Base-by-base conservation (phyloP, 1,284 basidiomycete genomes). In the Malassezia equina region DNA sequence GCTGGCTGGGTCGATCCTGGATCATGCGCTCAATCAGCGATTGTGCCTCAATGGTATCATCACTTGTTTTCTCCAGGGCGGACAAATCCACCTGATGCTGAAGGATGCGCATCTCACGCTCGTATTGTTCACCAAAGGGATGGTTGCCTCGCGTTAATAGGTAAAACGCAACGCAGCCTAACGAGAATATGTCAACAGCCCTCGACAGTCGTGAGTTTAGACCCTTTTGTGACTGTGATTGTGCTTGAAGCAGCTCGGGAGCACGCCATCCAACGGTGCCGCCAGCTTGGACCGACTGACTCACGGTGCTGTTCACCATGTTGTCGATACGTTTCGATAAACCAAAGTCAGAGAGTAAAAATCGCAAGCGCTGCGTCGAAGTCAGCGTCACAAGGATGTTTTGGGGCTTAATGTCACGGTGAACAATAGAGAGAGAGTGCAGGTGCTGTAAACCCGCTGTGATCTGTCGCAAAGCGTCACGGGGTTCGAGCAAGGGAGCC, bases 381-480 rank as follows among this genome's bases (percentile, higher is more conserved):
- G 52, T 62, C 1, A 52, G 65, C 29, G 56, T 59, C n/a, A 96
- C 82, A 7, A 98, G 81, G 53, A 99, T 96, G 71, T 99, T 98
- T 76, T 94, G 91, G 4, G 93, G 93, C 73, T 98, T 98, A 76
- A 98, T 94, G 74, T 98, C 93, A 25, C 94, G 84, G 77, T 98
- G 94, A 21, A 98, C 85, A 62, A 98, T 88, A 77, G 94, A 95
- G 67, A 98, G 82, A 23, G 83, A 86, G 73, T 99, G 93, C 8
- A 98, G 79, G 75, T 96, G 90, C 51, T 84, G 81, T 52, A 99
- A 75, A 3, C 93, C 93, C 12, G 84, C 82, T 0, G 90, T 84
- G 59, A 98, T 86, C 76, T 98, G 89, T 47, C 79, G 80, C 58
- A 98, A 76, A 0, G 90, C 91, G 57, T 83, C 84, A 75, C 94